A percentile compares a stretch with the other conserved stretches of the same genome.
These are phyloP conservation scores for Apium graveolens DNA, from an alignment of 129 eudicot species.

Conservation along the genomic window DNA sequence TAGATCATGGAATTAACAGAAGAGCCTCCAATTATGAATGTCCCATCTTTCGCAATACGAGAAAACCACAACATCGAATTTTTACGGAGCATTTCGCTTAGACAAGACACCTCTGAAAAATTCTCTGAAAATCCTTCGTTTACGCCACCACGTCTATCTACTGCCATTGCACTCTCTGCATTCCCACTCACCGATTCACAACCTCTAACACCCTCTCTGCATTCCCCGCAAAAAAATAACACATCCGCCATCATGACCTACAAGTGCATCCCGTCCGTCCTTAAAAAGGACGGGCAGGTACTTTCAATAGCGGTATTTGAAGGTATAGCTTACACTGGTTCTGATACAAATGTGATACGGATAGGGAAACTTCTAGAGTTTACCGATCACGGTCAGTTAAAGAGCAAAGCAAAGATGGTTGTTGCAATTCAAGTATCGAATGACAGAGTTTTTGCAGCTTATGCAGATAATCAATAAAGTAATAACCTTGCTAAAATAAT, in stretches of 20 bases:
- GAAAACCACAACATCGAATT: not conserved
- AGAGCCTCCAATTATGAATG: not conserved
- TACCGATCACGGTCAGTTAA: not conserved
- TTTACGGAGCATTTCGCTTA: not conserved
- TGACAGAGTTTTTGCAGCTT: constrained; percentile 4
- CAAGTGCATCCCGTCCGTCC: not conserved
- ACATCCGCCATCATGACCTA: not conserved
- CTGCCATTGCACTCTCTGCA: not conserved
- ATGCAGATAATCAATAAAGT: no score
- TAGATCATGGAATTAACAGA: constrained; percentile 4
- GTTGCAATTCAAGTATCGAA: not conserved
- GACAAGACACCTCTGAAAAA: not conserved
- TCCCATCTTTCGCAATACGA: not conserved
- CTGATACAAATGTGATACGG: not conserved
- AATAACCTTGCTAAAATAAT: no score
- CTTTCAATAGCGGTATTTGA: not conserved
- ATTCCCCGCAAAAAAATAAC: not conserved
- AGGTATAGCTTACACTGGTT: not conserved
- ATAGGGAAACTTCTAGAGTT: constrained; percentile 1
- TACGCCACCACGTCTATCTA: not conserved
- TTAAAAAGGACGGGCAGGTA: constrained; percentile 2
- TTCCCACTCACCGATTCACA: not conserved
- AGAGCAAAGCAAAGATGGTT: not conserved
- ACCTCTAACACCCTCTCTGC: not conserved
- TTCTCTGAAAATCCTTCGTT: not conserved